A percentile compares a stretch with the other conserved stretches of the same genome.
Conservation (phyloP, 306 rosid species). For the Acacia melanoxylon region DNA sequence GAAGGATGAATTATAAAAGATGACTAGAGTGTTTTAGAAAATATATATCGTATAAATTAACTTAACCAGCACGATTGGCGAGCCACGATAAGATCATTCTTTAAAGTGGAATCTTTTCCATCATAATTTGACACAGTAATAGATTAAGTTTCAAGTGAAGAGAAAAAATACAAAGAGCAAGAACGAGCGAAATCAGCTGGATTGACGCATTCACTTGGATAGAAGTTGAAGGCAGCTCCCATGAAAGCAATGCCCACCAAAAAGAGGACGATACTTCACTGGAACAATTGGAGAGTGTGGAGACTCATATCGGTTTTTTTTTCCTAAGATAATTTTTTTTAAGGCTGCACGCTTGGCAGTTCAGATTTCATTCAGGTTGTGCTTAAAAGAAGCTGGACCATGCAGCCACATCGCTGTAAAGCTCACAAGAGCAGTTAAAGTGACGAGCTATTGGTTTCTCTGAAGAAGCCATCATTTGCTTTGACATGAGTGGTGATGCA, state of each 20-base stretch:
- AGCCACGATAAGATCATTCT: too few relatives aligned
- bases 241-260: not conserved
- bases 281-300: too few relatives aligned
- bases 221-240: not conserved
- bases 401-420: not conserved
- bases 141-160: not conserved
- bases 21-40: too few relatives aligned
- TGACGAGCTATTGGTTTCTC: not conserved
- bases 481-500: constrained; percentile 2
- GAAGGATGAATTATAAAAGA: too few relatives aligned
- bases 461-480: not conserved
- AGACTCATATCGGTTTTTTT: too few relatives aligned
- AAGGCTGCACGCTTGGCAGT: not conserved
- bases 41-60: too few relatives aligned
- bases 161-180: not conserved
- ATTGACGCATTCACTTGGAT: too few relatives aligned
- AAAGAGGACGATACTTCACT: too few relatives aligned
- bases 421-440: not conserved
- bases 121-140: too few relatives aligned
- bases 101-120: too few relatives aligned
- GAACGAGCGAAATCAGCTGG: not conserved
- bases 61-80: too few relatives aligned
- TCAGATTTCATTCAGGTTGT: not conserved
- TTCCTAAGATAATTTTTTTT: too few relatives aligned
- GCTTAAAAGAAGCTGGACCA: not conserved